Base-by-base conservation (phyloP, 2,329 filamentous ascomycete genomes). In the Beauveria asiatica region DNA sequence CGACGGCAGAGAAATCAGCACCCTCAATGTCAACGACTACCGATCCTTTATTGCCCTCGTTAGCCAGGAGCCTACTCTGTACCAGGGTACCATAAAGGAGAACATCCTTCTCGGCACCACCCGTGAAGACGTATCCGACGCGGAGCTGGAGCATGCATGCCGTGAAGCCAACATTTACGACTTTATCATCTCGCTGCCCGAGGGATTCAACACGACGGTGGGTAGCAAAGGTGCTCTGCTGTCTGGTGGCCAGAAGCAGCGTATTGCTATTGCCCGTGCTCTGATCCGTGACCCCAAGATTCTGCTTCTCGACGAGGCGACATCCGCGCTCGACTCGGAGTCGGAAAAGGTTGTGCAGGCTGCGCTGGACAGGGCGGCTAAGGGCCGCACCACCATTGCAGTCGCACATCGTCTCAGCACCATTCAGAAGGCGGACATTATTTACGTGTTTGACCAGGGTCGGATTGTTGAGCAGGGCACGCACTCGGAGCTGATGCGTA, bases 371-470 rank as follows among this genome's bases (percentile, higher is more conserved):
- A 85, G 86, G 64, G 92, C 92, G 1, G 87, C 90, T 21, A 88
- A 89, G 77, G 91, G 87, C 49, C 83, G 92, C 56, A 96, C 92
- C 7, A 97, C 93, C 0, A 94, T 99, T 64, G 92, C 93, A 1
- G 93, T 99, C 1, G 94, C 94, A 3, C 93, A 99, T 74, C 82
- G 94, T 25, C 77, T 99, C 6, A 91, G 86, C 69, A 97, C 94
- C 0, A 97, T 97, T 62, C 92, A 96, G 71, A 92, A 94, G 71
- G 93, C 93, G 0, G 93, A 97, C 70, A 77, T 93, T 53, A 97
- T 97, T 67, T 97, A 95, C 65, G 93, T 97, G n/a, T 94, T 97
- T 70, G 92, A 97, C 72, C 86, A 90, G 67, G 94, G 93, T 8
- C 82, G 84, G 62, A 84, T 97, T 48, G 89, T 95, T 1, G 93